Evolutionary conservation across 139 green algal species (phyloP).

Genomic region (Micromonas commoda): DNA sequence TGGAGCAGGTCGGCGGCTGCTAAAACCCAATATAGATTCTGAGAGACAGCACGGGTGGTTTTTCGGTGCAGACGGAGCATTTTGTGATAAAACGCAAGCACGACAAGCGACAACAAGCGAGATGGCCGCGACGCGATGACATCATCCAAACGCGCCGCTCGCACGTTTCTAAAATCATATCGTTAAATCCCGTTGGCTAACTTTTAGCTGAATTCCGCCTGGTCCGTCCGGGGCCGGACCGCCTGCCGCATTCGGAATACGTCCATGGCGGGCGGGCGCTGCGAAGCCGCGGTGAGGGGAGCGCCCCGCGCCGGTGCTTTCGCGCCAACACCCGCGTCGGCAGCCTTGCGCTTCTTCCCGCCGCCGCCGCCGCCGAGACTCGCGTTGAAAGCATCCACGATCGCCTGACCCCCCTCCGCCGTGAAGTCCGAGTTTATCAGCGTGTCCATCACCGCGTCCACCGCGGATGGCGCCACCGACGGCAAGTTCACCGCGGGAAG

Average conservation of each 20-base stretch:
- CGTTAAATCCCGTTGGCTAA: too few relatives aligned
- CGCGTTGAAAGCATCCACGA: neutral
- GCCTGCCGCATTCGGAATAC: constrained; percentile 9
- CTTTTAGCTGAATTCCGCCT: constrained; percentile 16
- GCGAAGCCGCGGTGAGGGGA: neutral
- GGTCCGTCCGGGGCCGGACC: neutral
- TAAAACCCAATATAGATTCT: neutral
- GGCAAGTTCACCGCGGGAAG: neutral
- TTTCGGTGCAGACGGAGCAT: too few relatives aligned
- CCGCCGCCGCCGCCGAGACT: neutral
- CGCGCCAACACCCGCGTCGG: neutral
- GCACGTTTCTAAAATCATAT: too few relatives aligned
- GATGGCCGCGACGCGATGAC: too few relatives aligned
- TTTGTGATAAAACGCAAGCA: too few relatives aligned
- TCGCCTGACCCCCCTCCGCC: neutral
- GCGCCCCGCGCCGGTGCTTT: neutral
- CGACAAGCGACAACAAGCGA: too few relatives aligned
- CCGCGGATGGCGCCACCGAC: neutral
- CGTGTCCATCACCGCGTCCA: constrained; percentile 15
- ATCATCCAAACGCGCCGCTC: too few relatives aligned
- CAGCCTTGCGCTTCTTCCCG: constrained; percentile 2
- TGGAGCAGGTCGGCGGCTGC: constrained; percentile 25
- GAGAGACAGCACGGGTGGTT: too few relatives aligned
- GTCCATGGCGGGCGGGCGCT: neutral
- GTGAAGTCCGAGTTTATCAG: constrained; percentile 1